Base-by-base conservation (phyloP, 2,329 filamentous ascomycete genomes). In the Fusarium pseudonygamai region DNA sequence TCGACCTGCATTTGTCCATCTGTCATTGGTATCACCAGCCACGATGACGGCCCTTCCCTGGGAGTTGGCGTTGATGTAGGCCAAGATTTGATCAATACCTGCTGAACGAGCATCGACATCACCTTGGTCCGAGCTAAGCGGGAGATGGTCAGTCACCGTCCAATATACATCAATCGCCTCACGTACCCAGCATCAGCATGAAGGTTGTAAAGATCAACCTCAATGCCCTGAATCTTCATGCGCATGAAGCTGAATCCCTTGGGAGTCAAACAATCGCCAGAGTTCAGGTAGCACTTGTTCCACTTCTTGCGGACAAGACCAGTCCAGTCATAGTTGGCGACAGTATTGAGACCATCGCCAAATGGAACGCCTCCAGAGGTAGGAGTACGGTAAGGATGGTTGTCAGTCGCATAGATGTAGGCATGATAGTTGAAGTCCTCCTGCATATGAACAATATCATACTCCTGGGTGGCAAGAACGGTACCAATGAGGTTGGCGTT, bases 211-310 rank as follows among this genome's bases (percentile, higher is more conserved):
- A 88, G 82, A 78, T 93, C 91, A 30, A 91, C 80, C 67, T 87
- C 91, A 13, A 89, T 85, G 22, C 86, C 86, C 14, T 84, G 85
- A 20, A 92, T 73, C 26, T 84, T 80, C 45, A 87, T 80, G 18
- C 90, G 87, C 90, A 93, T 92, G 53, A 90, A 89, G 2, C 90
- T 92, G 79, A 92, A 92, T 20, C 91, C 91, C 80, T 93, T 93
- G 28, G 90, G 91, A 2, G 91, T 92, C 70, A 92, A 81, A 78
- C 91, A 93, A 79, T 93, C 91, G 1, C 85, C 85, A 1, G 87
- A 88, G 40, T 85, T 85, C 76, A 88, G 79, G 65, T 87, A 89
- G 81, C 91, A 92, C 6, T 78, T 82, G 30, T 84, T 79, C 90
- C 91, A 93, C 76, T 90, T 89, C 55, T 86, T 81, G 20, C 90